Conservation (phyloP, 805 yeast genomes). For the Nakazawaea wyomingensis region DNA sequence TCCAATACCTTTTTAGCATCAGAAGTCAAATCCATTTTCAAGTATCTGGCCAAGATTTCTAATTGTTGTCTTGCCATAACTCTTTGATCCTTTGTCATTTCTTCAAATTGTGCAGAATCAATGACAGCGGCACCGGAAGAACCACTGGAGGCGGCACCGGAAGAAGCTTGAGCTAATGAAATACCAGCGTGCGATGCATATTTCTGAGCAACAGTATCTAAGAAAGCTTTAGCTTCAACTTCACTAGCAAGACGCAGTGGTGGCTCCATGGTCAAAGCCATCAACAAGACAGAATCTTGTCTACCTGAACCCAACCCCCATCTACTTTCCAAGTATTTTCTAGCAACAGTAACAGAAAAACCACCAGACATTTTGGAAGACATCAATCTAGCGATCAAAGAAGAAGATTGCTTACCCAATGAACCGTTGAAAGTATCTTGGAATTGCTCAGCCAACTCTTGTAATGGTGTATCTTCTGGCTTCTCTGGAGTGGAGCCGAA, state of each 20-base stretch:
- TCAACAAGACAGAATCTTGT: constrained; percentile 83
- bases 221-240: constrained; percentile 83
- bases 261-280: constrained; percentile 88
- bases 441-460: constrained; percentile 91
- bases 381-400: constrained; percentile 84
- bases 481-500: constrained; percentile 98
- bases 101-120: constrained; percentile 94
- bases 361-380: constrained; percentile 99
- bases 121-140: constrained; percentile 80
- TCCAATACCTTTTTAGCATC: constrained; percentile 82
- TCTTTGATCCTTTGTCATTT: constrained; percentile 64
- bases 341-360: constrained; percentile 83
- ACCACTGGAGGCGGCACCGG: constrained; percentile 47
- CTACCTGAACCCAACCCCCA: constrained; percentile 94
- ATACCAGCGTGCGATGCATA: constrained; percentile 83
- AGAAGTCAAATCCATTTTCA: constrained; percentile 84
- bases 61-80: constrained; percentile 73
- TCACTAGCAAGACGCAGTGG: constrained; percentile 82
- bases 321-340: constrained; percentile 86
- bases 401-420: constrained; percentile 89
- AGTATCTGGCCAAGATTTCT: constrained; percentile 91
- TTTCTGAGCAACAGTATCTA: constrained; percentile 76
- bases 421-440: constrained; percentile 86
- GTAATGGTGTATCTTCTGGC: constrained; percentile 96
- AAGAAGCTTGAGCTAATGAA: constrained; percentile 61